Evolutionary conservation across 306 rosid genomes (phyloP).

Genomic region (Herpetospermum pedunculosum): DNA sequence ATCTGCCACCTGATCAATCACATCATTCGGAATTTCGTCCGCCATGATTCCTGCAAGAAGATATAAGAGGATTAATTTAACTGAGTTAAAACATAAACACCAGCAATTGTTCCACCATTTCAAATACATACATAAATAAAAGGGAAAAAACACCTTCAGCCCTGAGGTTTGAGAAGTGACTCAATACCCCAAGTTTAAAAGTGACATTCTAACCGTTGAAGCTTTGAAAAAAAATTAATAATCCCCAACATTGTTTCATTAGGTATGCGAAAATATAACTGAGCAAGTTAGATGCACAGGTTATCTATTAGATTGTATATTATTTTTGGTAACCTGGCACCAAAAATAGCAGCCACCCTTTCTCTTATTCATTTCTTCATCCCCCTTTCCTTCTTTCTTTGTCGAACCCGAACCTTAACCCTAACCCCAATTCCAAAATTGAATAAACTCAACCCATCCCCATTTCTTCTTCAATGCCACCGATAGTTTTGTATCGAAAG

Average conservation of each 20-base stretch:
- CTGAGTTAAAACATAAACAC: background rate
- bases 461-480: background rate
- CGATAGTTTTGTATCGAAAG: background rate
- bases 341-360: background rate
- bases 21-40: slow-evolving; percentile 39
- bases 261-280: background rate
- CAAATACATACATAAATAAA: background rate
- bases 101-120: background rate
- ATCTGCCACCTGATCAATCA: slow-evolving; percentile 54
- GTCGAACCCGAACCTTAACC: background rate
- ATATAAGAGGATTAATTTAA: background rate
- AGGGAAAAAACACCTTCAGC: background rate
- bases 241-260: background rate
- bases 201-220: background rate
- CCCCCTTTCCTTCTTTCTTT: background rate
- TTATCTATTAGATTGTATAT: too few species aligned
- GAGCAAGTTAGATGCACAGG: background rate
- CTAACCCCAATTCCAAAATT: background rate
- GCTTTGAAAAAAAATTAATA: background rate
- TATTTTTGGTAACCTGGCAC: background rate
- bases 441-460: background rate
- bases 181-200: background rate
- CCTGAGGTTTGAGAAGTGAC: background rate
- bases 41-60: slow-evolving; percentile 46
- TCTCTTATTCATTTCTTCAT: background rate